These are phyloP conservation scores for Ceratocystis huliohia DNA, from an alignment of 2,329 filamentous ascomycete species.

Conservation along the genomic window DNA sequence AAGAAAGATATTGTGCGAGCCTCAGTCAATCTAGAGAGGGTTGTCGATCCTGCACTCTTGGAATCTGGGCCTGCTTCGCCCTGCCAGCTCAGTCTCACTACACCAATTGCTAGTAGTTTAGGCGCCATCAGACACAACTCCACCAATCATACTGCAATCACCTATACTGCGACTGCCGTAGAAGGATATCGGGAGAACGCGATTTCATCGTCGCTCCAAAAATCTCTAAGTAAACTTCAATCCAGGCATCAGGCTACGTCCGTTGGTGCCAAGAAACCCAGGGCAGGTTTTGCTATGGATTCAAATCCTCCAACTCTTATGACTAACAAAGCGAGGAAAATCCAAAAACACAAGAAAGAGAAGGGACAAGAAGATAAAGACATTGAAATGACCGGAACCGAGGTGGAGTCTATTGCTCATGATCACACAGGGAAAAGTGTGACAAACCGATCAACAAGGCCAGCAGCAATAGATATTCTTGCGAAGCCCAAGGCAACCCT, in stretches of 20 bases:
- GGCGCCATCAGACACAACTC: neutral
- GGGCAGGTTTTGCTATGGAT: neutral
- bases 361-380: slow-evolving; percentile 20
- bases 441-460: neutral
- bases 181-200: neutral
- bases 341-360: slow-evolving; percentile 12
- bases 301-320: slow-evolving; percentile 18
- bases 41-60: neutral
- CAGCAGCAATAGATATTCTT: neutral
- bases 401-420: neutral
- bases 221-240: neutral
- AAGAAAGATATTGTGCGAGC: neutral
- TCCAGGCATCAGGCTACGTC: neutral
- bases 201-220: neutral
- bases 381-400: neutral
- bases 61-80: neutral
- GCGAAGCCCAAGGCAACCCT: neutral
- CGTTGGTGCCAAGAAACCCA: neutral
- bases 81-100: neutral
- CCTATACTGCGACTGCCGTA: neutral
- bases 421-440: neutral
- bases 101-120: neutral
- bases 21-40: neutral
- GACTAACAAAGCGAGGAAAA: slow-evolving; percentile 6
- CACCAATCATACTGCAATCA: neutral